Evolutionary conservation across 2,329 filamentous ascomycete genomes (phyloP), one percentile per base, ranked within the genome.

Genomic region (Stenocarpella maydis): DNA sequence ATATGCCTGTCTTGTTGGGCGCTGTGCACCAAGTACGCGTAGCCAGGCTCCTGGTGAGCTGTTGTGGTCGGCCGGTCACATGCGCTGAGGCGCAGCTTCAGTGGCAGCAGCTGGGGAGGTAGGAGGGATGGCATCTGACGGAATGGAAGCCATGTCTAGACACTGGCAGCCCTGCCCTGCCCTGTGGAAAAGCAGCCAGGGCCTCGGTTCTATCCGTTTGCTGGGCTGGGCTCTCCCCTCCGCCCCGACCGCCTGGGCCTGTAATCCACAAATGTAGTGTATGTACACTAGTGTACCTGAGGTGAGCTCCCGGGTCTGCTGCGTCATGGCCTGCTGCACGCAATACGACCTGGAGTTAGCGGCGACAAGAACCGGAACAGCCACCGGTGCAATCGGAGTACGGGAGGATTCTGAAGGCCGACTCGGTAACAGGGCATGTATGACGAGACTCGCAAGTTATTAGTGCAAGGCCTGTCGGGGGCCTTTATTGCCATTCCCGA

Each of bases 391-490:
- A 21, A 31, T 37, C 58, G 58, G 58, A 37, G 26, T 63, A 49
- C 58, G 58, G 58, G 58, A 14, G 58, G 58, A 63, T 49, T 63
- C 43, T 49, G 58, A 49, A 63, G 43, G 58, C 58, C 58, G 58
- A 37, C 43, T 17, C 58, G 24, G 58, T 14, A 63, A 49, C 41
- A 49, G 24, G 37, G 41, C 43, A 63, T 26, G 28, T n/a, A n/a
- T n/a, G n/a, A n/a, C n/a, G n/a, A n/a, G n/a, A n/a, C n/a, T n/a
- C n/a, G n/a, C n/a, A n/a, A n/a, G n/a, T n/a, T n/a, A n/a, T n/a
- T n/a, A n/a, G n/a, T n/a, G n/a, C n/a, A n/a, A n/a, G n/a, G n/a
- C n/a, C n/a, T n/a, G 19, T 17, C 58, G 8, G 43, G 43, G 58
- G 43, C 26, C 26, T 37, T 10, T 4, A 34, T 63, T 49, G 19